These are phyloP conservation scores for Rubroboletus pulcherrimus DNA, from an alignment of 768 basidiomycete species.

Conservation along the genomic window DNA sequence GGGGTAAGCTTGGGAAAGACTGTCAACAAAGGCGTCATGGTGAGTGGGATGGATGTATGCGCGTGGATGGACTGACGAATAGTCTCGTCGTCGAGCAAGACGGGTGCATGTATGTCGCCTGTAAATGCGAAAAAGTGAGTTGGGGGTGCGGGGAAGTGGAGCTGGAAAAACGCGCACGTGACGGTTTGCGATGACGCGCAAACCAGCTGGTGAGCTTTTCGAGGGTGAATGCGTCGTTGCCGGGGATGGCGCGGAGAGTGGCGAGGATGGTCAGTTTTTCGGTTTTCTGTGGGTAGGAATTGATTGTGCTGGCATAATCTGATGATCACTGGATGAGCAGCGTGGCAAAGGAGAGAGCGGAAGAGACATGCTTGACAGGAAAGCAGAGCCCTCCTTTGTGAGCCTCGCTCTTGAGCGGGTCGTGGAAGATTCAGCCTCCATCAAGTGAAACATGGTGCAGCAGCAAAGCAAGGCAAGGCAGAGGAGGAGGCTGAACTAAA, in stretches of 20 bases:
- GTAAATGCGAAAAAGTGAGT: background rate
- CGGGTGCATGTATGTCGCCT: background rate
- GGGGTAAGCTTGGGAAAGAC: slow-evolving; percentile 29
- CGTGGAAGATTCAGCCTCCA: slow-evolving; percentile 1
- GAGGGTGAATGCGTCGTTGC: slow-evolving; percentile 18
- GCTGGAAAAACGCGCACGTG: background rate
- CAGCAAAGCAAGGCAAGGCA: too few relatives aligned
- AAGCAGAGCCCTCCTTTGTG: slow-evolving; percentile 1
- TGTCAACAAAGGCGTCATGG: background rate
- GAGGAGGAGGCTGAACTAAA: background rate
- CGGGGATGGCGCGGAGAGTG: slow-evolving; percentile 17
- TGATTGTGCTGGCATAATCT: slow-evolving; percentile 21
- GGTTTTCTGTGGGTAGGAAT: slow-evolving; percentile 3
- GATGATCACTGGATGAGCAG: background rate
- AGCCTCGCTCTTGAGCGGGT: background rate
- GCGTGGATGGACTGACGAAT: slow-evolving; percentile 20
- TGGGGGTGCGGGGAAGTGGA: background rate
- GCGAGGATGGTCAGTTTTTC: slow-evolving; percentile 18
- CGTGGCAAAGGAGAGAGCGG: background rate
- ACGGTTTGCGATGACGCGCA: slow-evolving; percentile 14
- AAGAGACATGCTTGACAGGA: slow-evolving; percentile 5
- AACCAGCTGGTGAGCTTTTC: slow-evolving; percentile 23
- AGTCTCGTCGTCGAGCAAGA: slow-evolving; percentile 21
- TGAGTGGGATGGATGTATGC: slow-evolving; percentile 4
- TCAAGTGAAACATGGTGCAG: background rate